Base-by-base conservation (phyloP, 1,284 basidiomycete species). In the Hortiboletus rubellus region DNA sequence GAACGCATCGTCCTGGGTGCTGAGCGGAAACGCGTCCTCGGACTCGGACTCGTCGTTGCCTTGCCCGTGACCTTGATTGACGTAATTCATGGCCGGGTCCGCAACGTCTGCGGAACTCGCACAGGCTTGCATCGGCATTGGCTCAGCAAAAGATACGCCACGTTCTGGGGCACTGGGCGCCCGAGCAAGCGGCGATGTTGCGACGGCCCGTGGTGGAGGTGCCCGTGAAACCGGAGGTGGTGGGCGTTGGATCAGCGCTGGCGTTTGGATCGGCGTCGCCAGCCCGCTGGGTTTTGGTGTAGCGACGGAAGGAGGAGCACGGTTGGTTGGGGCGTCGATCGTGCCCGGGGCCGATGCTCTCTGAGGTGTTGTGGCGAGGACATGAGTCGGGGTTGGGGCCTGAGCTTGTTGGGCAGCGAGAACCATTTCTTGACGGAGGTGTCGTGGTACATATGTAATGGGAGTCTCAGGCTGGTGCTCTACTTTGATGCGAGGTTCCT, bases 1-100 rank as follows among this genome's bases (percentile, higher is more conserved):
- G 59, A 87, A 79, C 6, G 77, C 83, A 54, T 83, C 86, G 50
- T 89, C 87, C 38, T 89, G 84, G 0, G 83, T 85, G 46, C 74
- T 72, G 62, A 86, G 79, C 17, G 75, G 76, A 63, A 80, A 86
- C 0, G 76, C 77, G 18, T 85, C 61, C 0, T 68, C 72, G 0
- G 22, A 22, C 22, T 42, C 54, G 0, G 22, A 22, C 22, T 46
- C 78, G 17, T 85, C 59, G 7, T 36, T 17, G 3, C 24, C 30
- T 15, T 74, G 31, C 9, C 17, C 38, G 5, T 12, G 24, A 3
- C 14, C 22, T 14, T 38, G 31, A 18, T 6, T 17, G 3, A 6
- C 69, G 3, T 66, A 59, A 5, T 69, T 66, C 34, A 63, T 37
- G 14, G 72, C 66, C 24, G 51, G 59, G 27, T 45, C 40, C 8